Base-by-base conservation (phyloP, 1,139 yeast genomes). In the Kodamaea arcana region DNA sequence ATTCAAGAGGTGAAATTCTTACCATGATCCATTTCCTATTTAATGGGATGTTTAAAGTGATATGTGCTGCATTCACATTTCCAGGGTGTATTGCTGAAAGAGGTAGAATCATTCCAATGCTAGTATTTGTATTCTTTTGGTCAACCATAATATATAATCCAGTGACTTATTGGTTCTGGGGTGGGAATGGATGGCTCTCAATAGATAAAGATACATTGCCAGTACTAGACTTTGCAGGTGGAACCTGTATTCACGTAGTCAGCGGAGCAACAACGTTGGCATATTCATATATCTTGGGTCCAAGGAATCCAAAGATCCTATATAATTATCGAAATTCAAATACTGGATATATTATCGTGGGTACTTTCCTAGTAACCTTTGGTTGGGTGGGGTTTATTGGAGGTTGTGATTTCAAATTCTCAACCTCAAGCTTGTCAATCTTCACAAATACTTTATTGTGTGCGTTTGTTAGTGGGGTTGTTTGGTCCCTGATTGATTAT, bases 131-230 rank as follows among this genome's bases (percentile, higher is more conserved):
- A n/a, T 60, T 75, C 31, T 47, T 65, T 15, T 78, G 84, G 83
- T 65, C 78, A 9, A 58, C 69, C 3, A 52, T 77, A 10, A 75
- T 78, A n/a, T 78, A 78, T 49, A 77, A 77, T 46, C 84, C 84
- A 0, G 71, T 78, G 1, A 77, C 79, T 2, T 77, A 76, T 50
- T 78, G 84, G 84, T 70, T 77, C 45, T 78, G 84, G 84, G 77
- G 77, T 50, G 45, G 55, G 8, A 56, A 68, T 36, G 84, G 84
- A 3, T 78, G 83, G 83, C 63, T 78, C 23, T 62, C 70, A 1
- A 53, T 60, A 0, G 68, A 65, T 37, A 51, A 59, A 29, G 45
- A 53, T 21, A 56, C 58, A 30, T 47, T 69, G 9, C 79, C 80
- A 0, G 79, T 73, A 1, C 56, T 78, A 15, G 84, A 78, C 53